Percentiles rank a stretch among this genome's conserved stretches.
Evolutionary conservation across 2,329 filamentous ascomycete species (phyloP).

Genomic region (Nemania sp.): DNA sequence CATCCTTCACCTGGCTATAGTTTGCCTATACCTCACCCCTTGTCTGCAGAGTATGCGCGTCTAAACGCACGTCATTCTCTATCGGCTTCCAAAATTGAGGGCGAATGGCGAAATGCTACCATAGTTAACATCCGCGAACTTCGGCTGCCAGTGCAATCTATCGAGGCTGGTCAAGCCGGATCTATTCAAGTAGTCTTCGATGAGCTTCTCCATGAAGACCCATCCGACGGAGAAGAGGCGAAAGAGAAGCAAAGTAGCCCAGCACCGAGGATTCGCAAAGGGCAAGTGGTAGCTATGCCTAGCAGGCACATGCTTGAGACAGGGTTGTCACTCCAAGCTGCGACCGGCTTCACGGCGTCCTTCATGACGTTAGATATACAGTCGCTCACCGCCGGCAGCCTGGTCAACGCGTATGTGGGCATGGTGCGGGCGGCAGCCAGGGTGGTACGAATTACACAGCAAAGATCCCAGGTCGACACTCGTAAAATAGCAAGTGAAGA

Average conservation of each 20-base stretch:
- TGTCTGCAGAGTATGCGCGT: constrained; percentile 57
- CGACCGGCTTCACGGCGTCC: constrained; percentile 70
- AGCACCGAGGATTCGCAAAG: constrained; percentile 65
- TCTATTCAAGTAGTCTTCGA: constrained; percentile 80
- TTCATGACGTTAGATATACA: constrained; percentile 69
- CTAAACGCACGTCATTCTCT: constrained; percentile 58
- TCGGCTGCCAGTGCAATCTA: constrained; percentile 75
- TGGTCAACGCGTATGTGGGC: constrained; percentile 83
- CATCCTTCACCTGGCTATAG: constrained; percentile 54
- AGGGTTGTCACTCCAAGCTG: constrained; percentile 63
- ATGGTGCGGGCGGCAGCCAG: constrained; percentile 83
- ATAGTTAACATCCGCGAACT: constrained; percentile 89
- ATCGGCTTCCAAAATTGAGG: constrained; percentile 57
- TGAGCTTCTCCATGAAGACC: constrained; percentile 41
- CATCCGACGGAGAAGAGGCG: constrained; percentile 33
- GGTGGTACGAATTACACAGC: constrained; percentile 61
- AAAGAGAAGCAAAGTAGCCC: constrained; percentile 40
- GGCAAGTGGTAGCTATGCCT: constrained; percentile 77
- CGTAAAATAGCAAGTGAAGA: constrained; percentile 45
- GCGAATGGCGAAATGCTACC: constrained; percentile 78
- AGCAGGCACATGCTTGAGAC: constrained; percentile 62
- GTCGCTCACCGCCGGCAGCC: constrained; percentile 66
- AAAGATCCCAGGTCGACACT: constrained; percentile 33
- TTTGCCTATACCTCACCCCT: constrained; percentile 57
- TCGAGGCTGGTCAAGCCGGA: constrained; percentile 83